A percentile compares a stretch with the other conserved stretches of the same genome.
Evolutionary conservation across 2,329 filamentous ascomycete genomes (phyloP).

Genomic region (Phaeosphaeriaceae sp.): DNA sequence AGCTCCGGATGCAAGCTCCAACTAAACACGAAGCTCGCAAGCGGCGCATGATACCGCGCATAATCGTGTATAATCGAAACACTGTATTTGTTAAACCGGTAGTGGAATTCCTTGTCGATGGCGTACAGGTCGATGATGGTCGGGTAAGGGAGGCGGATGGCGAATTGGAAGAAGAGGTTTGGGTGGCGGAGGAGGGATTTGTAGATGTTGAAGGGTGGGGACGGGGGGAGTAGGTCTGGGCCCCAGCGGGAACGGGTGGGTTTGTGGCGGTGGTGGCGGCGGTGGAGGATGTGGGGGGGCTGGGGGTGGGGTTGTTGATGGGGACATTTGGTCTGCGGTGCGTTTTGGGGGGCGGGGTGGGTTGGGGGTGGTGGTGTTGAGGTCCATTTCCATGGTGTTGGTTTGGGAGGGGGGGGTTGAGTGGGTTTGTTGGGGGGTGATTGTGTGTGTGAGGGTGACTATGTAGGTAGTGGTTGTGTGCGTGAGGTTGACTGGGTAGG

Average conservation of each 20-base stretch:
- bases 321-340: constrained; percentile 14
- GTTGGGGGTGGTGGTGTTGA: not conserved
- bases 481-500: no score
- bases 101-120: constrained; percentile 51
- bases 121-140: constrained; percentile 42
- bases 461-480: no score
- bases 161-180: constrained; percentile 46
- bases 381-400: no score
- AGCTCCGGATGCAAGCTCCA: constrained; percentile 65
- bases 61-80: constrained; percentile 63
- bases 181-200: constrained; percentile 43
- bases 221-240: constrained; percentile 2
- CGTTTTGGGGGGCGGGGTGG: constrained; percentile 17
- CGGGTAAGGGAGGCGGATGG: constrained; percentile 29
- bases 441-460: no score
- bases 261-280: constrained; percentile 27
- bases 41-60: constrained; percentile 60
- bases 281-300: constrained; percentile 20
- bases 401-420: no score
- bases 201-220: constrained; percentile 40
- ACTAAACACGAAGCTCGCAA: constrained; percentile 64
- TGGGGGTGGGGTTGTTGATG: not conserved
- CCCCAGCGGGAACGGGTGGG: constrained; percentile 34
- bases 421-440: no score
- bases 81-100: constrained; percentile 57